Base-by-base conservation (phyloP, 1,284 basidiomycete genomes). In the Ustilago xerochloae region DNA sequence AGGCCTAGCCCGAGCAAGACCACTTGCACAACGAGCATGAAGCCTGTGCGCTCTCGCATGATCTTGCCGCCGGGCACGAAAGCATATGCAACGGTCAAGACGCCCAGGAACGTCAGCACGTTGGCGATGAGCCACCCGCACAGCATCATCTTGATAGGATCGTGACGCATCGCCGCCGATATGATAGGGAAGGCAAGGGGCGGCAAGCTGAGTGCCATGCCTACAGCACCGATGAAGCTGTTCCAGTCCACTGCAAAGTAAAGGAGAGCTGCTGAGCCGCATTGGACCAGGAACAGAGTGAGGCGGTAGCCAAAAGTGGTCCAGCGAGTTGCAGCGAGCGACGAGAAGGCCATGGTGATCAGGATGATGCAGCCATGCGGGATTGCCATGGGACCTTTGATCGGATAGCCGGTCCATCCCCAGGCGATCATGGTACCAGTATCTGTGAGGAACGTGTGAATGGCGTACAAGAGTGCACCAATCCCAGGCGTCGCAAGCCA, bases 391-490 rank as follows among this genome's bases (percentile, higher is more conserved):
- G 79, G 80, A 13, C 81, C 81, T 20, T 86, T 88, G 63, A 88
- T 80, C 0, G 94, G 92, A 77, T 91, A 96, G 2, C 94, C 94
- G 0, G 91, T 91, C 93, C 93, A 97, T 0, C 91, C 90, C 92
- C 93, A 96, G 2, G 92, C 90, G 66, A 96, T 89, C 57, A 95
- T 88, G 0, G 93, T 94, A 64, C 91, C 91, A 0, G 90, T 87
- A 75, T 97, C 94, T 6, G 90, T 89, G 41, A 93, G 86, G 60
- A 93, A 88, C 33, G 90, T 91, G 80, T 96, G 92, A 0, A 95
- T 7, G 2, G 66, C 59, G 35, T 63, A 69, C 3, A 81, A 70
- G 32, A 81, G 55, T 12, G 77, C 71, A 24, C 78, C 80, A 10
- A 77, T 7, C n/a, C 75, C 79, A 2, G 75, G 28, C 5, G 77